These are phyloP conservation scores for Vachellia collinsii DNA, from an alignment of 306 rosid species.

Conservation along the genomic window DNA sequence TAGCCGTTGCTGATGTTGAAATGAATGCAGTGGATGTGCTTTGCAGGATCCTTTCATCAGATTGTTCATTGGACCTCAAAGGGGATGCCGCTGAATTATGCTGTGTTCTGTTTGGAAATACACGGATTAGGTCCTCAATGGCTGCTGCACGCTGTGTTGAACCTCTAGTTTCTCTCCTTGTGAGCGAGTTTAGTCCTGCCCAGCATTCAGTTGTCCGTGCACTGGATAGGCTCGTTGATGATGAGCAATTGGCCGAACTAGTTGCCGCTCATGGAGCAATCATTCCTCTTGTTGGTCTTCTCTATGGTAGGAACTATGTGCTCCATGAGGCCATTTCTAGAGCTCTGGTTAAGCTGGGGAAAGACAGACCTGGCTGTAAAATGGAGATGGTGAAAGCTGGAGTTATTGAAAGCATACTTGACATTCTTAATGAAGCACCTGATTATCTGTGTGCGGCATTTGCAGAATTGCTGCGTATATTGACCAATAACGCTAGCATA, in stretches of 20 bases:
- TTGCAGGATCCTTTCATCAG: constrained; percentile 89
- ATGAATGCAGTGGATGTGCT: constrained; percentile 99
- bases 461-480: constrained; percentile 89
- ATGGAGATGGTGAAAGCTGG: constrained; percentile 98
- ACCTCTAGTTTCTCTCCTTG: constrained; percentile 97
- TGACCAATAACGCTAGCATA: constrained; percentile 97
- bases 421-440: constrained; percentile 91
- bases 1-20: constrained; percentile 97
- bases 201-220: constrained; percentile 95
- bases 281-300: constrained; percentile 94
- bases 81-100: constrained; percentile 99
- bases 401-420: constrained; percentile 88
- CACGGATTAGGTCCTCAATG: constrained; percentile 92
- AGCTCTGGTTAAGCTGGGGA: constrained; percentile 94
- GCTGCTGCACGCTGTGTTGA: constrained; percentile 98
- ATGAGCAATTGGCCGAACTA: constrained; percentile 92
- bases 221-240: constrained; percentile 94
- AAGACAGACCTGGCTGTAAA: constrained; percentile 95
- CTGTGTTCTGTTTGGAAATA: constrained; percentile 91
- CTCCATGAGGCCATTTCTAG: constrained; percentile 96
- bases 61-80: constrained; percentile 92
- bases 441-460: constrained; percentile 94
- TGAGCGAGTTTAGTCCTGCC: constrained; percentile 87
- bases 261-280: constrained; percentile 99
- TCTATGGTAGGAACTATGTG: constrained; percentile 86